Percentiles rank a stretch among this genome's conserved stretches.
These are phyloP conservation scores for Trypanosoma cruzi DNA, from an alignment of 208 protist genomes.

Conservation along the genomic window DNA sequence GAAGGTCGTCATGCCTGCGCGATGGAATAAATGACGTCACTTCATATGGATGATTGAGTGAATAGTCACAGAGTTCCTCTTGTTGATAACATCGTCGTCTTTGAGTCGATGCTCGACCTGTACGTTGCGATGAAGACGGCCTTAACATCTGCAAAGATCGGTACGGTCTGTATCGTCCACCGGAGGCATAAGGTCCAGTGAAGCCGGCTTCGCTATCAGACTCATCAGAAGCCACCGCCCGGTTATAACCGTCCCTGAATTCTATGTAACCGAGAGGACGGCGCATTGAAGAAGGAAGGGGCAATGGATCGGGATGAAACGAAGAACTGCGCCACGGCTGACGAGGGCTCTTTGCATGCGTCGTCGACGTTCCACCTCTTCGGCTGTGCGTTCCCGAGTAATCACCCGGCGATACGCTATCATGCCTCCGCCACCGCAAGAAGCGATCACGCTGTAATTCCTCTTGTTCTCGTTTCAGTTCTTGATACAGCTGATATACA, in stretches of 20 bases:
- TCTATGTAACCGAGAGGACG: slow-evolving; percentile 72
- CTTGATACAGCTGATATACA: slow-evolving; percentile 25
- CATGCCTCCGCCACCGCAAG: slow-evolving; percentile 2
- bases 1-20: not conserved
- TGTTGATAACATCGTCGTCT: not conserved
- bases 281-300: slow-evolving; percentile 37
- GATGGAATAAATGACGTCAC: not conserved
- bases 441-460: slow-evolving; percentile 10
- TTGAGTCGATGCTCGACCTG: not conserved
- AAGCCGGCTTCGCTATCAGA: not conserved
- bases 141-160: not conserved
- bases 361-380: not conserved
- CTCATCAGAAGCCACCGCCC: slow-evolving; percentile 6
- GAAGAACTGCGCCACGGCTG: slow-evolving; percentile 58
- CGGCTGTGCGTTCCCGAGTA: not conserved
- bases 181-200: not conserved
- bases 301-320: slow-evolving; percentile 25
- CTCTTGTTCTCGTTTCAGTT: slow-evolving; percentile 18
- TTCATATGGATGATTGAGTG: slow-evolving; percentile 6
- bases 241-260: slow-evolving; percentile 50
- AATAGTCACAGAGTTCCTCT: not conserved
- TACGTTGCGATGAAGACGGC: not conserved
- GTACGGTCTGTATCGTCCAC: not conserved
- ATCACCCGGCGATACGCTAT: not conserved
- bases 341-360: not conserved